Conservation (phyloP, 1,139 yeast genomes). For the Eremothecium gossypii region DNA sequence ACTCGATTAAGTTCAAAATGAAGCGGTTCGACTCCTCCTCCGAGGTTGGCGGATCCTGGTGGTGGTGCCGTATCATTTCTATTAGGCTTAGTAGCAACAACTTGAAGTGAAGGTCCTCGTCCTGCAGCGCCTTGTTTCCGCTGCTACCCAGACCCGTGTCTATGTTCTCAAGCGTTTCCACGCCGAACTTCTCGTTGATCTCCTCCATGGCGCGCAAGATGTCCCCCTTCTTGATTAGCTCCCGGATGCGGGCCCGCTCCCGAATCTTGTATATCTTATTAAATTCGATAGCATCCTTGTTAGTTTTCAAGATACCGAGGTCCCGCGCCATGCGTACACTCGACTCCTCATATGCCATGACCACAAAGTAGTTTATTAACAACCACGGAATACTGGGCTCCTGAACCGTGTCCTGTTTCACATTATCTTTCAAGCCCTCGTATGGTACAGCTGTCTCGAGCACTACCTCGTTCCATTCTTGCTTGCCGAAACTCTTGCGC, state of each 20-base stretch:
- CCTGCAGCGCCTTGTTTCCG: constrained; percentile 8
- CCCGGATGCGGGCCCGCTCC: constrained; percentile 21
- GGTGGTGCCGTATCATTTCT: constrained; percentile 53
- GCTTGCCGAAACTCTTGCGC: constrained; percentile 17
- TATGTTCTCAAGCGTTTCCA: constrained; percentile 18
- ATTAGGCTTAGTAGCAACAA: constrained; percentile 50
- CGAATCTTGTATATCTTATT: constrained; percentile 21
- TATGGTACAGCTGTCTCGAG: constrained; percentile 14
- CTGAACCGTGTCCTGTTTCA: constrained; percentile 3
- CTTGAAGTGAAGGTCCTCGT: constrained; percentile 46
- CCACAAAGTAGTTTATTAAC: constrained; percentile 26
- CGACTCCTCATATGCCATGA: constrained; percentile 26
- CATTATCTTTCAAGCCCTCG: constrained; percentile 6
- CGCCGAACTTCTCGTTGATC: constrained; percentile 22
- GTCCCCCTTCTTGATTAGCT: constrained; percentile 23
- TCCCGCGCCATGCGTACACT: constrained; percentile 27
- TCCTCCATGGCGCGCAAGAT: constrained; percentile 22
- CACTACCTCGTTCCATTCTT: constrained; percentile 24
- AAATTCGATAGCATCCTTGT: constrained; percentile 23
- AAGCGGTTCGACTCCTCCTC: constrained; percentile 35
- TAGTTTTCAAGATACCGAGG: constrained; percentile 17
- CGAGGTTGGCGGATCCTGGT: constrained; percentile 16
- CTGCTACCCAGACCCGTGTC: constrained; percentile 2
- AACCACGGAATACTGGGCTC: constrained; percentile 23
- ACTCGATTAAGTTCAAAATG: constrained; percentile 46